These are phyloP conservation scores for sweet orange (Citrus sinensis) DNA, from an alignment of 345 rosid genomes.

Conservation along the genomic window DVS_A1.0 CM039162.1:28911001-28911500, in stretches of 20 bases:
- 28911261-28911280: slow-evolving; percentile 21
- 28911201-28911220: slow-evolving; percentile 45
- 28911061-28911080: slow-evolving; percentile 22
- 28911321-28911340: slow-evolving; percentile 49
- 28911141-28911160: too few species aligned
- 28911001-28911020: slow-evolving; percentile 45
- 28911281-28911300: slow-evolving; percentile 48
- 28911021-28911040: slow-evolving; percentile 40
- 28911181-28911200: slow-evolving; percentile 24
- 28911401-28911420: slow-evolving; percentile 18
- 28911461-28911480: slow-evolving; percentile 1
- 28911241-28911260: slow-evolving; percentile 23
- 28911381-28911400: slow-evolving; percentile 21
- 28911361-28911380: slow-evolving; percentile 23
- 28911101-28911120: neutral
- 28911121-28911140: neutral
- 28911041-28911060: slow-evolving; percentile 21
- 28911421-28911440: neutral
- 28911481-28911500: slow-evolving; percentile 16
- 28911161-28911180: too few species aligned
- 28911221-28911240: slow-evolving; percentile 40
- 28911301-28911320: slow-evolving; percentile 45
- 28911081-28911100: slow-evolving; percentile 10
- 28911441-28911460: neutral
- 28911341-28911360: slow-evolving; percentile 33